phyloP scores from a whole-genome alignment of 352 stramenopile species.

The Pythium scleroteichum region DNA sequence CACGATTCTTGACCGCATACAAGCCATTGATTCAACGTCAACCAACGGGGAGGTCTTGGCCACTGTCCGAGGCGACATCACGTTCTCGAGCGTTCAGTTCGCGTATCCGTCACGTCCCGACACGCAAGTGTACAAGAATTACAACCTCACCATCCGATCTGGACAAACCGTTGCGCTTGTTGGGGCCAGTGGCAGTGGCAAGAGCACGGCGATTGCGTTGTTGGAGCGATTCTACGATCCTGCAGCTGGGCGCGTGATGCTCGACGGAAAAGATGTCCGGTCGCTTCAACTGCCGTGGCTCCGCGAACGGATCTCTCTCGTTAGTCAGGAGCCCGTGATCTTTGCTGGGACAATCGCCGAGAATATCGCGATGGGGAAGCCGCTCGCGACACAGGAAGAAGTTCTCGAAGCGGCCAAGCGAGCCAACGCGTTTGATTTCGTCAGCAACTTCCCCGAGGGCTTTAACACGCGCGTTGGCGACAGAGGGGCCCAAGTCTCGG shows the following conservation, averaged over 20 bases:
- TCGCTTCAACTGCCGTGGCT: conserved; percentile 43
- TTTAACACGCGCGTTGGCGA: conserved; percentile 69
- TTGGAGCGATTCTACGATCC: conserved; percentile 72
- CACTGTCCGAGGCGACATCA: conserved; percentile 28
- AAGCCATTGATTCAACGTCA: conserved; percentile 33
- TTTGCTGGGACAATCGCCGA: conserved; percentile 36
- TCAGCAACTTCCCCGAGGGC: conserved; percentile 55
- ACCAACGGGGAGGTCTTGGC: conserved; percentile 18
- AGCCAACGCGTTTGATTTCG: conserved; percentile 89
- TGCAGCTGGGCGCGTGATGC: conserved; percentile 33
- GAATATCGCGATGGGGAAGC: conserved; percentile 53
- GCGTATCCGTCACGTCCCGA: conserved; percentile 52
- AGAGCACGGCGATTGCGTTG: conserved; percentile 70
- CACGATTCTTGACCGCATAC: conserved; percentile 43
- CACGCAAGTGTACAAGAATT: conserved; percentile 57
- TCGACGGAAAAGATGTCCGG: conserved; percentile 61
- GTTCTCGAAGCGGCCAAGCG: conserved; percentile 72
- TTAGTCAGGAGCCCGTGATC: conserved; percentile 67
- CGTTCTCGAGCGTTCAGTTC: conserved; percentile 51
- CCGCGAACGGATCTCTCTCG: conserved; percentile 10
- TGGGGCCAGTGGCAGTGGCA: conserved; percentile 73
- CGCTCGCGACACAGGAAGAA: conserved; percentile 47
- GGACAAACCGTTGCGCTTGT: conserved; percentile 78
- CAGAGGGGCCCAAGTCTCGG: conserved; percentile 52
- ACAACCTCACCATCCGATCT: conserved; percentile 58